Evolutionary conservation across 139 green algal species (phyloP).

Genomic region (Nannochloris sp.): DNA sequence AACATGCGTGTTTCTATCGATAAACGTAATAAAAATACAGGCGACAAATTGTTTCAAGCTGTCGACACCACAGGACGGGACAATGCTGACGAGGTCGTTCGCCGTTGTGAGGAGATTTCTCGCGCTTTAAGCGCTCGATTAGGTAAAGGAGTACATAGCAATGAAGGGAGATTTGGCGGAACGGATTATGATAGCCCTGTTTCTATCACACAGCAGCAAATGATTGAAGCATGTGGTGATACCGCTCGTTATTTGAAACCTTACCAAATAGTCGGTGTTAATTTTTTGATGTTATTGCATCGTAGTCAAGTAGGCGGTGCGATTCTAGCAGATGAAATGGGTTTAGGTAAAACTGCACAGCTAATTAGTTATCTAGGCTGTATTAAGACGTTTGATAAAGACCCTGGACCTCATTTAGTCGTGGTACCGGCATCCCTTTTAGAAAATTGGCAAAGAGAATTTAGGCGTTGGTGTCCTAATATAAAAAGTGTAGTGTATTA

Average conservation of each 20-base stretch:
- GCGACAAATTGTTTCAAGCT: conserved; percentile 22
- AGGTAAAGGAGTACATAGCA: background rate
- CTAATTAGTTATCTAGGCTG: conserved; percentile 75
- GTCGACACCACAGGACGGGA: conserved; percentile 26
- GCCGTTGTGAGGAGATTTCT: conserved; percentile 41
- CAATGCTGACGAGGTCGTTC: conserved; percentile 32
- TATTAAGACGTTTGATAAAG: conserved; percentile 16
- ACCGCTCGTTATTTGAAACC: conserved; percentile 62
- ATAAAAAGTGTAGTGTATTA: conserved; percentile 68
- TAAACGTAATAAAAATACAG: conserved; percentile 7
- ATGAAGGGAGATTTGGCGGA: conserved; percentile 8
- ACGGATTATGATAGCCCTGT: conserved; percentile 12
- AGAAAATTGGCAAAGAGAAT: conserved; percentile 88
- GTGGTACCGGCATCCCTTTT: conserved; percentile 69
- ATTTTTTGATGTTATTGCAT: conserved; percentile 86
- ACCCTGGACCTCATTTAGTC: conserved; percentile 55
- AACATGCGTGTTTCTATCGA: conserved; percentile 28
- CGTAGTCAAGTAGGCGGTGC: conserved; percentile 32
- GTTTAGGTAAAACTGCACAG: conserved; percentile 88
- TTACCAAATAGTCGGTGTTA: conserved; percentile 91
- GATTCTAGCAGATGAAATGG: conserved; percentile 23
- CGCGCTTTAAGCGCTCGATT: conserved; percentile 19
- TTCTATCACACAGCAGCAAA: conserved; percentile 30
- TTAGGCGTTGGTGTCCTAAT: conserved; percentile 59
- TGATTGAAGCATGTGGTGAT: conserved; percentile 46